Evolutionary conservation across 306 rosid genomes (phyloP).

Genomic region (Quercus mongolica): DNA sequence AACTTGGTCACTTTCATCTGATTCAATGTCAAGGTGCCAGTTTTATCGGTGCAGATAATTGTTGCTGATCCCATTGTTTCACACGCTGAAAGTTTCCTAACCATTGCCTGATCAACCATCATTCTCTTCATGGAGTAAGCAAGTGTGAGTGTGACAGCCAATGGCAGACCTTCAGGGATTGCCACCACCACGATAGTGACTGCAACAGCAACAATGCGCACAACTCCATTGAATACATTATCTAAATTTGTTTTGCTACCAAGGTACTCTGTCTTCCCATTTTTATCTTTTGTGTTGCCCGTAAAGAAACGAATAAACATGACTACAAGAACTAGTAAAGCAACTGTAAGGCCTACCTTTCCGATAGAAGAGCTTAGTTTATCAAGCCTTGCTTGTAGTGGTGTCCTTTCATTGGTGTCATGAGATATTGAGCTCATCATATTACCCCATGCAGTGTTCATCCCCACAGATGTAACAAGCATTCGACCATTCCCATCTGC

Average conservation of each 20-base stretch:
- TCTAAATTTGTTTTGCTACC: slow-evolving; percentile 34
- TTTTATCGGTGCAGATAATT: slow-evolving; percentile 82
- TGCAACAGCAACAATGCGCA: slow-evolving; percentile 59
- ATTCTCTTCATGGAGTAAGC: slow-evolving; percentile 97
- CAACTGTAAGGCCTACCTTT: slow-evolving; percentile 86
- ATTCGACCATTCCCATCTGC: slow-evolving; percentile 66
- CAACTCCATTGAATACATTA: slow-evolving; percentile 48
- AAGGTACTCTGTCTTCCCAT: slow-evolving; percentile 45
- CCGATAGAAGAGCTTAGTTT: slow-evolving; percentile 76
- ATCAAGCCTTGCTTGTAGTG: slow-evolving; percentile 79
- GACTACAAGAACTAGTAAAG: slow-evolving; percentile 67
- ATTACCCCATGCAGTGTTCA: slow-evolving; percentile 83
- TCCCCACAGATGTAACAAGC: slow-evolving; percentile 79
- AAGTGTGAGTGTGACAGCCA: slow-evolving; percentile 71
- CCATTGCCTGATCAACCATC: slow-evolving; percentile 94
- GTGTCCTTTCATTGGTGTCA: slow-evolving; percentile 61
- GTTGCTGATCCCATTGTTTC: slow-evolving; percentile 97
- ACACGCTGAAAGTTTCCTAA: slow-evolving; percentile 82
- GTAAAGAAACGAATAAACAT: slow-evolving; percentile 77
- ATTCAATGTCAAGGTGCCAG: slow-evolving; percentile 78
- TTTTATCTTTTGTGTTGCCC: slow-evolving; percentile 48
- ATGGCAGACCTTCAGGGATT: slow-evolving; percentile 85
- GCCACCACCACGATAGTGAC: slow-evolving; percentile 94
- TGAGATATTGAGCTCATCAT: slow-evolving; percentile 83
- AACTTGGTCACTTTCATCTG: slow-evolving; percentile 75